Evolutionary conservation across 331 rosid genomes (phyloP), one percentile per base, ranked within the genome.

Genomic region (Saraca asoca): DNA sequence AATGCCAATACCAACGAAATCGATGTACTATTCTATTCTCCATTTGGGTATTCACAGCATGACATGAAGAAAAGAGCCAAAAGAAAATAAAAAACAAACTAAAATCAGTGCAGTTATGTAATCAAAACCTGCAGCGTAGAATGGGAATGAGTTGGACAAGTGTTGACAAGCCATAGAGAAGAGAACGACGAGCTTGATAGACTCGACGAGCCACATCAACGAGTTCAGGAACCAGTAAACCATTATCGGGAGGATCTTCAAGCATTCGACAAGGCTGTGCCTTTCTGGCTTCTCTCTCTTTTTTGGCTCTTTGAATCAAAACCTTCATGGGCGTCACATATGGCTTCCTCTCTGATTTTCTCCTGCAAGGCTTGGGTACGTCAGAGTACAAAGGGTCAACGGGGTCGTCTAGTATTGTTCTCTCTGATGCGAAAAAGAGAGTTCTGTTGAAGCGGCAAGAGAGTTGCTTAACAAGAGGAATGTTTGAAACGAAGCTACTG

Each of bases 311-410:
- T 56, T 59, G 82, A 50, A 91, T 86, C 78, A 91, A 71, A 68
- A 82, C 62, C 74, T 83, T 91, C 96, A 88, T 88, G 13, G 96
- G 91, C 18, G 90, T 91, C 35, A 81, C 81, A 43, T 85, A 88
- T 2, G 96, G 85, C 56, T 91, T 88, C 70, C 97, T 86, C 64
- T 83, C 88, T 6, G 90, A 78, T 52, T 83, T 83, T 9, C 54
- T 72, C 38, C 58, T 72, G 6, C 37, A 33, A 39, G 88, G 96
- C 62, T 55, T 83, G 0, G 96, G 96, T 12, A 91, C 66, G 24
- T 91, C 97, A 8, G 56, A 71, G 68, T 88, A 86, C 3, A 64
- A 67, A 33, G 73, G 74, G 34, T 82, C 75, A 52, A 54, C 75
- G 7, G 64, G n/a, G 12, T 50, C 62, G 14, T 64, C 71, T 34